phyloP scores from a whole-genome alignment of 768 basidiomycete genomes.

The Dictyophora rubrovolvata region DNA sequence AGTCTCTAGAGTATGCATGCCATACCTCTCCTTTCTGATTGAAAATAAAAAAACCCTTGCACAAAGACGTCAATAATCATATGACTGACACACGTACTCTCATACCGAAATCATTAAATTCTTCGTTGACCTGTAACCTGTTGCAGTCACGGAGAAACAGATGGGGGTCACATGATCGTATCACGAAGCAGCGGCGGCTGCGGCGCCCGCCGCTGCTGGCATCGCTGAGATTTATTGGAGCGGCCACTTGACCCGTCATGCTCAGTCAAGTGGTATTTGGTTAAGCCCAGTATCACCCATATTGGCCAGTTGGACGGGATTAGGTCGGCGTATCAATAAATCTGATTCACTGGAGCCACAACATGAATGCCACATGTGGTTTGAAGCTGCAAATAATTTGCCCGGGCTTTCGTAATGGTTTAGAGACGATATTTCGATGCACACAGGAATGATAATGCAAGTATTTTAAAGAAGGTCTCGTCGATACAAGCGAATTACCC shows the following conservation, averaged over 20 bases:
- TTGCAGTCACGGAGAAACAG: neutral
- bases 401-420: too few species aligned
- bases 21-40: slow-evolving; percentile 97
- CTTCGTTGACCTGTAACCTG: too few species aligned
- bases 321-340: neutral
- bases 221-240: too few species aligned
- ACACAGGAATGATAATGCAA: too few species aligned
- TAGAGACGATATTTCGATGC: too few species aligned
- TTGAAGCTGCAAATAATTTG: neutral
- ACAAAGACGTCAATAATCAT: slow-evolving; percentile 3
- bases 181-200: neutral
- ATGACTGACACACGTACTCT: neutral
- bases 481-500: neutral
- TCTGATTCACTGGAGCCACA: neutral
- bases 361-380: neutral
- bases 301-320: too few species aligned
- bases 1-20: slow-evolving; percentile 8
- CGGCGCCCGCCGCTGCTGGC: too few species aligned
- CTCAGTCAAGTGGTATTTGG: too few species aligned
- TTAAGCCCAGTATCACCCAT: too few species aligned
- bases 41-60: slow-evolving; percentile 95
- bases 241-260: too few species aligned
- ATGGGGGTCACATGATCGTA: neutral
- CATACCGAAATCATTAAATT: slow-evolving; percentile 40
- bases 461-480: too few species aligned